Percentiles rank a stretch among this genome's conserved stretches.
Evolutionary conservation across 176 grass and related monocot species (phyloP).

Genomic region (Raddia distichophylla): DNA sequence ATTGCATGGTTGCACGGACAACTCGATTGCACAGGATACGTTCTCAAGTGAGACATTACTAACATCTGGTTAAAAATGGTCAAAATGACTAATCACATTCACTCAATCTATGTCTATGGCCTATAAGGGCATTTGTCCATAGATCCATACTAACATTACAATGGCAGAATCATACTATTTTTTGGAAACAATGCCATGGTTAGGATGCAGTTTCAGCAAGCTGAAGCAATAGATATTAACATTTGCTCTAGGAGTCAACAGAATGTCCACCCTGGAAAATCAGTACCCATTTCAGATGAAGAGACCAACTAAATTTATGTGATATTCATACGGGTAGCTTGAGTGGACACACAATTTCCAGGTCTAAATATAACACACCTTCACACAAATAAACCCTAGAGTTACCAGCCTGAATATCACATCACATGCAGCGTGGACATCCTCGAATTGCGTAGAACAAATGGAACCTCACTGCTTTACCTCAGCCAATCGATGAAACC

Average conservation of each 20-base stretch:
- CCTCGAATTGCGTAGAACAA: no score
- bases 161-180: no score
- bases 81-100: no score
- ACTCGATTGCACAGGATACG: no score
- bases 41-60: not conserved
- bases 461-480: no score
- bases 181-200: not conserved
- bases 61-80: not conserved
- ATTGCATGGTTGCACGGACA: no score
- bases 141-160: no score
- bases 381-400: not conserved
- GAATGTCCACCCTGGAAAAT: not conserved
- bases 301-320: not conserved
- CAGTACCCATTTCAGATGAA: conserved; percentile 7
- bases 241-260: not conserved
- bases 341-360: not conserved
- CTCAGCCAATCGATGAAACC: no score
- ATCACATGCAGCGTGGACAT: no score
- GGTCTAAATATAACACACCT: not conserved
- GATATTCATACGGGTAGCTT: not conserved
- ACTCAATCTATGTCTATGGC: no score
- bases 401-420: no score
- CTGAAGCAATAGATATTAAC: not conserved
- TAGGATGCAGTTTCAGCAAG: not conserved
- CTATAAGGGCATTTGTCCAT: no score